These are phyloP conservation scores for Plectosphaerella cucumerina DNA, from an alignment of 2,329 filamentous ascomycete species.

Conservation along the genomic window DNA sequence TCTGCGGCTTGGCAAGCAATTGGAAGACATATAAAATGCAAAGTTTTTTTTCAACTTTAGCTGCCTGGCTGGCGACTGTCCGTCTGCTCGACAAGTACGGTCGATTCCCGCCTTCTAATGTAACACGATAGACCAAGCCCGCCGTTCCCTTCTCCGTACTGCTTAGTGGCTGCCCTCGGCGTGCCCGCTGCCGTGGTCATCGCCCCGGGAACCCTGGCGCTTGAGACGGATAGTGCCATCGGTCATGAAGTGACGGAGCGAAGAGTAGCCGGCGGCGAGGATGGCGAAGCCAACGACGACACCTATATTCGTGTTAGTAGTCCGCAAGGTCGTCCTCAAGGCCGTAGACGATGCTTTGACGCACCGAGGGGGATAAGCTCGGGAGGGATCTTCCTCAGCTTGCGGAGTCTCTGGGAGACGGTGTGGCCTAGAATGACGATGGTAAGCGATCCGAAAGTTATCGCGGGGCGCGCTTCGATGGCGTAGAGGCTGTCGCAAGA, in stretches of 20 bases:
- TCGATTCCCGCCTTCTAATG: constrained; percentile 3
- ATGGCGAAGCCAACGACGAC: constrained; percentile 85
- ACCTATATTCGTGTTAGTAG: constrained; percentile 44
- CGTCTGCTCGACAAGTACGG: constrained; percentile 14
- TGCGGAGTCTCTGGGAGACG: constrained; percentile 89
- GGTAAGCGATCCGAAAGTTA: neutral
- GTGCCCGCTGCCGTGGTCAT: constrained; percentile 21
- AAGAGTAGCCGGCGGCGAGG: constrained; percentile 76
- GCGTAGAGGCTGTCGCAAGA: constrained; percentile 4
- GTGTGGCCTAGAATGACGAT: constrained; percentile 68
- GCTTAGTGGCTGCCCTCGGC: constrained; percentile 27
- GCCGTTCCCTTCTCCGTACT: neutral
- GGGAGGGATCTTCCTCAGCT: constrained; percentile 82
- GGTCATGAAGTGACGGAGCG: constrained; percentile 73
- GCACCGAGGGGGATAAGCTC: constrained; percentile 94
- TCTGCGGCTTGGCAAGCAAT: neutral
- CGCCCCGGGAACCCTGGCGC: constrained; percentile 55
- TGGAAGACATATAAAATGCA: constrained; percentile 13
- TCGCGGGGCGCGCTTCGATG: neutral
- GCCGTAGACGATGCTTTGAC: constrained; percentile 26
- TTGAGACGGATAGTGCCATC: constrained; percentile 91
- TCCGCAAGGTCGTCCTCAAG: neutral
- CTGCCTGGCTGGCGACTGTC: neutral
- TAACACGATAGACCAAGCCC: constrained; percentile 4
- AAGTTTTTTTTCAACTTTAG: constrained; percentile 9